These are phyloP conservation scores for Debaryomyces sp. DNA, from an alignment of 1,139 yeast species.

Conservation along the genomic window DNA sequence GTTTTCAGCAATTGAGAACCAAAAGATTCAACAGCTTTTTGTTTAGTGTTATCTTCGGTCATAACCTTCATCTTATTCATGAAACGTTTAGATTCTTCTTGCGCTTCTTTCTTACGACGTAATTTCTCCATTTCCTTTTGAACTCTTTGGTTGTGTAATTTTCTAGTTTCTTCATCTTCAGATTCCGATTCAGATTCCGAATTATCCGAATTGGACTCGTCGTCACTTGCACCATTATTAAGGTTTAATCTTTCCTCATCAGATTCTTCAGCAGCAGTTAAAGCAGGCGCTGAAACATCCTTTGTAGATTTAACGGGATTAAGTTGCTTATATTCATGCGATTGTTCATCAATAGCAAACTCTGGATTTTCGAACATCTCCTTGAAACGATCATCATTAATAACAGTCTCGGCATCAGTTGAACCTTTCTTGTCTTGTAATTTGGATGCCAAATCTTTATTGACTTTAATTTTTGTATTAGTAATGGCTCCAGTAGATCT, in stretches of 20 bases:
- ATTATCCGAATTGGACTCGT: constrained; percentile 25
- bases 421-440: constrained; percentile 60
- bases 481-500: constrained; percentile 80
- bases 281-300: constrained; percentile 48
- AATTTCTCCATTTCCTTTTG: constrained; percentile 53
- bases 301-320: constrained; percentile 72
- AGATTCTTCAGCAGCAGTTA: constrained; percentile 88
- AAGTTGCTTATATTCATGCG: constrained; percentile 89
- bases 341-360: constrained; percentile 83
- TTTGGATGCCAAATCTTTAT: constrained; percentile 79
- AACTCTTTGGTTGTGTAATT: constrained; percentile 40
- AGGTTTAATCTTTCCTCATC: constrained; percentile 67
- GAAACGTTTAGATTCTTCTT: constrained; percentile 54
- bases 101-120: constrained; percentile 50
- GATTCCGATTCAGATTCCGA: constrained; percentile 31
- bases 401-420: constrained; percentile 49
- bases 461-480: constrained; percentile 81
- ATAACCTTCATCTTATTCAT: constrained; percentile 62
- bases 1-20: constrained; percentile 60
- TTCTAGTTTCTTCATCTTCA: constrained; percentile 35
- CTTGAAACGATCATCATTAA: constrained; percentile 81
- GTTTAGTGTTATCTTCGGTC: constrained; percentile 28
- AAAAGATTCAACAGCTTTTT: constrained; percentile 47
- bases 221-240: constrained; percentile 25
- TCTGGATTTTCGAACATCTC: constrained; percentile 95